Evolutionary conservation across 2,329 filamentous ascomycete genomes (phyloP), one percentile per base, ranked within the genome.

Genomic region (Colletotrichum sp.): DNA sequence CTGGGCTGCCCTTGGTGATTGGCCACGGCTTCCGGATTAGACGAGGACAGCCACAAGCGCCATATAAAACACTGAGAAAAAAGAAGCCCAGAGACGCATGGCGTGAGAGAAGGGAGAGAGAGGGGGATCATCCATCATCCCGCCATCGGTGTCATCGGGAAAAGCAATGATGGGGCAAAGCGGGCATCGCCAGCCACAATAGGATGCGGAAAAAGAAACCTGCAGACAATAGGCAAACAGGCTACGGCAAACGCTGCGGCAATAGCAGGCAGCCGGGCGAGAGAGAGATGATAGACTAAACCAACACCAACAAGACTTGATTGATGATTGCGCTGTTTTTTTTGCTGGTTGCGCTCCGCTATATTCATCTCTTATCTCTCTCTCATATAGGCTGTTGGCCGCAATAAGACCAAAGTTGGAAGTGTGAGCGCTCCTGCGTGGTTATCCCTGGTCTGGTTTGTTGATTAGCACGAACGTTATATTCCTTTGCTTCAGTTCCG

Each of bases 1-100:
- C 32, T 36, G 64, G 70, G 48, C 70, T 69, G 64, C n/a, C 32
- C 10, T 32, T 26, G 58, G 21, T 64, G 65, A 76, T 76, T 76
- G 70, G 73, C 43, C 58, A 30, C 73, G 58, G 8, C 64, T 28
- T 38, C 28, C 34, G 38, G 34, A 58, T 72, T 60, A 69, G 73
- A 69, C 66, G 58, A 73, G 65, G 48, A 64, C 15, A 73, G 73
- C 73, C 64, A 75, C 73, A 69, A 75, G 70, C 64, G 73, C 70
- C 18, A 38, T 38, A 24, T 52, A 48, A 73, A 73, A 43, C 58
- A 73, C 28, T 21, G 58, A 32, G 58, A 73, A 75, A 55, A 38
- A 73, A 73, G 58, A 61, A 38, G 36, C 8, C 55, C 28, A 73
- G 34, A 75, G 64, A 73, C 70, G 43, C 16, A 75, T 65, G 62